Base-by-base conservation (phyloP, 2,329 filamentous ascomycete species). In the Orbilia brochopaga region DNA sequence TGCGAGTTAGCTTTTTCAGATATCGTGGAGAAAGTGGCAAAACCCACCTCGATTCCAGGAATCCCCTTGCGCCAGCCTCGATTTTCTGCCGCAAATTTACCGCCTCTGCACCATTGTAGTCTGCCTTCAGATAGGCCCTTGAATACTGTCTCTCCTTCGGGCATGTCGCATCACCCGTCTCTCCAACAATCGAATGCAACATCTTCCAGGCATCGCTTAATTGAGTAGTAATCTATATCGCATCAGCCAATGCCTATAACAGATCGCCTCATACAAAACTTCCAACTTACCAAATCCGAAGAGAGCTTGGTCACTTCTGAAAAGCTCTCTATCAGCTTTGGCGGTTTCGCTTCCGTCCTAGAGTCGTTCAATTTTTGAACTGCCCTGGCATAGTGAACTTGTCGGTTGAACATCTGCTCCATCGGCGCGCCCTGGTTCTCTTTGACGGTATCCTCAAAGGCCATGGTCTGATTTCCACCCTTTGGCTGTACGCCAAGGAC, bases 21-120 rank as follows among this genome's bases (percentile, higher is more conserved):
- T 32, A 2, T 17, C 21, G 15, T 24, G 63, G 37, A 50, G 23
- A 11, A 24, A 52, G 13, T 76, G 72, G 23, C 77, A 77, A 17
- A 24, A 59, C 80, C 79, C 57, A 76, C 74, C 74, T 74, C 23
- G 74, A 75, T 69, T 77, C 76, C 24, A 77, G 56, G 51, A 75
- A 76, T 7, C 72, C 66, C 15, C 76, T 72, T 1, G 76, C 75
- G 1, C 76, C 76, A 19, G 73, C 72, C 32, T 76, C 75, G 37
- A 77, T 75, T 19, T 60, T 55, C 40, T 77, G 76, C n/a, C 75
- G 73, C 27, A 77, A 52, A 21, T 51, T 53, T n/a, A 69, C 40
- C 4, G 75, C 75, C 42, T 77, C 76, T n/a, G 62, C 63, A 40
- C 73, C 69, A 19, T 77, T 74, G n/a, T 64, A 73, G 6, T 73